Conservation (phyloP, 345 rosid species). For the Litchi chinensis region DNA sequence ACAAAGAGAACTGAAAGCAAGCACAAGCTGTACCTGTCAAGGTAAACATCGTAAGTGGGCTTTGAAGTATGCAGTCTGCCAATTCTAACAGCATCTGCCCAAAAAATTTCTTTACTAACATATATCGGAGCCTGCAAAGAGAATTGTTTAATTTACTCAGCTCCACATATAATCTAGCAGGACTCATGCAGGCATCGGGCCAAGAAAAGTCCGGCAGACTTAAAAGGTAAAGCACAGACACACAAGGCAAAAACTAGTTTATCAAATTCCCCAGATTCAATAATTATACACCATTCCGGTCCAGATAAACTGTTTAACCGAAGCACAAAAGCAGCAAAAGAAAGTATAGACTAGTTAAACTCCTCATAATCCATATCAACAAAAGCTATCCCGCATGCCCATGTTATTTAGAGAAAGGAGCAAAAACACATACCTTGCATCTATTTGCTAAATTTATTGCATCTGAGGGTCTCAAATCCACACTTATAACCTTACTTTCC, state of each 20-base stretch:
- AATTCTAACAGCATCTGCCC: slow-evolving; percentile 74
- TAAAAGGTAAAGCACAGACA: neutral
- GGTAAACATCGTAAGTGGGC: slow-evolving; percentile 66
- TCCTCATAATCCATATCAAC: neutral
- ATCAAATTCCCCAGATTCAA: neutral
- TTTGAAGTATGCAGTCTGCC: slow-evolving; percentile 51
- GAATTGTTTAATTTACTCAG: slow-evolving; percentile 22
- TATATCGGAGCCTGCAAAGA: slow-evolving; percentile 79
- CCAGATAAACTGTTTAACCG: neutral
- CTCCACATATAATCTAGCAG: neutral
- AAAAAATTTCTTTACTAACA: slow-evolving; percentile 74
- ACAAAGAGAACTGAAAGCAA: slow-evolving; percentile 9
- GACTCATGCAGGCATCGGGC: slow-evolving; percentile 1
- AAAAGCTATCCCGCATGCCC: neutral
- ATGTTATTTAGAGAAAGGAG: neutral
- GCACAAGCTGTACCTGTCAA: slow-evolving; percentile 63
- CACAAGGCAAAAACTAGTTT: neutral
- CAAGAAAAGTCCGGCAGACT: neutral
- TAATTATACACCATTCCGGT: neutral
- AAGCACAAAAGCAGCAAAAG: neutral
- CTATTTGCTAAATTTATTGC: slow-evolving; percentile 80
- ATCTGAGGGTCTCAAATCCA: slow-evolving; percentile 89
- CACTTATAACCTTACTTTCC: slow-evolving; percentile 49
- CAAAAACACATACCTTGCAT: slow-evolving; percentile 49
- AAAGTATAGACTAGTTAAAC: neutral